Base-by-base conservation (phyloP, 371 early-diverging fungal genomes). In the Syncephalastrum monosporum region DNA sequence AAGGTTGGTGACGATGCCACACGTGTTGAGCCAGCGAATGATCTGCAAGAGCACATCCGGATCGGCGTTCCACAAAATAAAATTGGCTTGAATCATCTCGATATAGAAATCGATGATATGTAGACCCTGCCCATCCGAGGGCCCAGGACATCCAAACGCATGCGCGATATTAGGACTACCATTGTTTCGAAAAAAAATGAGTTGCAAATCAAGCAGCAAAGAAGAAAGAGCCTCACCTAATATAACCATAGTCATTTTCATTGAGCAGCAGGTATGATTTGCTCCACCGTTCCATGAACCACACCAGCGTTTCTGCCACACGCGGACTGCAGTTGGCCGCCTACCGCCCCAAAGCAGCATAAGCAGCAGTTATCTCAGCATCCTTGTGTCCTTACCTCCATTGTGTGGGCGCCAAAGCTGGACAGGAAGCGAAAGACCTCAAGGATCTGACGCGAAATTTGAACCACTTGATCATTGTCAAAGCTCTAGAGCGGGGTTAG, bases 281-380 rank as follows among this genome's bases (percentile, higher is more conserved):
- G 44, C 78, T 72, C 90, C 92, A 92, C 19, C 92, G 75, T 55
- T 89, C 87, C 49, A 87, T 68, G 64, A 85, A 92, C 87, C 89
- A 89, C 46, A 90, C 69, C 24, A 90, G 61, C 0, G 89, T 87
- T 54, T 90, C 86, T 2, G 85, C 78, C 5, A 90, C 81, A 51
- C 84, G 76, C 3, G 92, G 92, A 63, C 90, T 90, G 65, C 85
- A 88, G 19, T 83, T 74, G 21, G 81, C 72, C 6, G 85, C 84
- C 75, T 79, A 53, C 55, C 33, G 14, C 23, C 44, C 49, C 45
- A 59, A 43, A 27, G 47, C 42, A 27, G 55, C 4, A 46, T 53
- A n/a, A 33, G 7, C 29, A 29, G 7, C 1, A 29, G 8, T 8
- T 10, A 10, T 33, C 38, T 33, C 38, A 33, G 8, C 12, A 10